Evolutionary conservation across 2,329 filamentous ascomycete genomes (phyloP).

Genomic region (Aspergillus versicolor): DNA sequence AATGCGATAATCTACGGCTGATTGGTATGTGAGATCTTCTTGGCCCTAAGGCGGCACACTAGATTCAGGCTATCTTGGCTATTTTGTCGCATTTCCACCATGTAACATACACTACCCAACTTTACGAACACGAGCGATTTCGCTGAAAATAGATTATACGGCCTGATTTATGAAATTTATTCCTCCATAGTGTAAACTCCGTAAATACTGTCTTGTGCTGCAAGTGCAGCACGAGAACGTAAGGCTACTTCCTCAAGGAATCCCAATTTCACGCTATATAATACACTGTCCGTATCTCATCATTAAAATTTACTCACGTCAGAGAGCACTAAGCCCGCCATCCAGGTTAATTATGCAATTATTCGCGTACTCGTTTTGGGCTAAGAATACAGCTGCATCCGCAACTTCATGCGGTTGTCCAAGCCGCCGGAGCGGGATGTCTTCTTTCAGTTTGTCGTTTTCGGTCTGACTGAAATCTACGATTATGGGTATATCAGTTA

Average conservation of each 20-base stretch:
- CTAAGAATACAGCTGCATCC: conserved; percentile 77
- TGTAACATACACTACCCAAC: conserved; percentile 20
- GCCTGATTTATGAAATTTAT: not conserved
- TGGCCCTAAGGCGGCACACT: not conserved
- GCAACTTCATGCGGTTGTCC: conserved; percentile 71
- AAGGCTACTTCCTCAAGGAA: not conserved
- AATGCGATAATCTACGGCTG: not conserved
- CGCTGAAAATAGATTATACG: conserved; percentile 8
- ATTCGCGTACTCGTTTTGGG: conserved; percentile 76
- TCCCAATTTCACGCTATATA: not conserved
- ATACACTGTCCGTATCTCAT: not conserved
- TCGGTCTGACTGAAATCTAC: conserved; percentile 44
- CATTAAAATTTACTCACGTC: conserved; percentile 19
- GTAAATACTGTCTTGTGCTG: not conserved
- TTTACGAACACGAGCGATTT: conserved; percentile 8
- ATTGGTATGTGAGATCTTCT: not conserved
- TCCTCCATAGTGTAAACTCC: not conserved
- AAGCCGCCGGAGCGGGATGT: conserved; percentile 67
- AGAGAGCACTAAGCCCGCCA: conserved; percentile 73
- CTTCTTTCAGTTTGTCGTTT: conserved; percentile 32
- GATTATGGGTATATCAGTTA: not conserved
- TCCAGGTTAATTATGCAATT: conserved; percentile 85
- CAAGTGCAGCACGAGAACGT: not conserved
- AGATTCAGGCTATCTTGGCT: not conserved
- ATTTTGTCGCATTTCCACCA: conserved; percentile 8